Base-by-base conservation (phyloP, 192 early-diverging fungal species). In the Coemansia furcata region DNA sequence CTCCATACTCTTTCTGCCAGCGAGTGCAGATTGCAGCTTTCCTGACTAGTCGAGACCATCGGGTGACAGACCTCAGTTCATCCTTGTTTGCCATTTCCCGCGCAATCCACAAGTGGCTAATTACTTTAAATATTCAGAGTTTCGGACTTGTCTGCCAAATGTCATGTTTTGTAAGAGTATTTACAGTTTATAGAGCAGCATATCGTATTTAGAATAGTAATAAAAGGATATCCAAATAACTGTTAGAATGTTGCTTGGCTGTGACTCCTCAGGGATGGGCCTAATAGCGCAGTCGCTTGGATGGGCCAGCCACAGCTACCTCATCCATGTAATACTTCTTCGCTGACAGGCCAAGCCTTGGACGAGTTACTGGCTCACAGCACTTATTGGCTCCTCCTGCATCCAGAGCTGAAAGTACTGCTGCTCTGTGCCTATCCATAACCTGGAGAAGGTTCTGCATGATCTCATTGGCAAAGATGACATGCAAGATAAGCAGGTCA, bases 61-160 rank as follows among this genome's bases (percentile, higher is more conserved):
- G 17, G 3, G 4, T 15, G 12, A 15, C 6, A 7, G 17, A 7
- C n/a, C 3, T 46, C 17, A 6, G 19, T 17, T 19, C 43, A 0
- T 46, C 4, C 39, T 40, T 14, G 0, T 14, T 14, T 26, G 7
- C 37, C 7, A 38, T 10, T 38, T 3, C 37, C 9, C 6, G 9
- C 6, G 11, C 37, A 38, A 38, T 10, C 37, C 37, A 38, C 37
- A 26, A 26, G 23, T 72, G 39, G 78, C 78, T 15, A 30, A 30
- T 14, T 12, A 30, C 3, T 30, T 50, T 2, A 30, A 54, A 54
- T 30, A 30, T 37, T 6, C 36, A 37, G 36, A 9, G 9, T 6
- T 9, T 37, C 36, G 2, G 36, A 9, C 5, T 37, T 2, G 2
- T 37, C 23, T 26, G 23, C 23, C 23, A 26, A 26, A 26, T 26